Evolutionary conservation across 148 eudicot species (phyloP), one percentile per base, ranked within the genome.

Genomic region (Spergularia bocconei): DNA sequence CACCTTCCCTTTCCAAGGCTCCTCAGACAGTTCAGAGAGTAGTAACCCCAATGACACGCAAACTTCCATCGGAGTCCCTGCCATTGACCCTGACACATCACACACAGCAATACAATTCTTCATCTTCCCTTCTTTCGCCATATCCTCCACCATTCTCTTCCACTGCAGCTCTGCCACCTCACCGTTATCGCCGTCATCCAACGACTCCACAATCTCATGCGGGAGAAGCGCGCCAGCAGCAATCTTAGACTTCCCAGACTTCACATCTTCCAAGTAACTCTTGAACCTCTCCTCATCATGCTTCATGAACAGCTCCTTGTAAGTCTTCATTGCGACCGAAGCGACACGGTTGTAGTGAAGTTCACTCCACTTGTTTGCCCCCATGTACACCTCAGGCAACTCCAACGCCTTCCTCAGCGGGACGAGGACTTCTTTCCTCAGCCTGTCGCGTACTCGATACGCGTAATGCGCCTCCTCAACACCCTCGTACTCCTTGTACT

Each of bases 1-100:
- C 54, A 79, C 78, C 65, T 74, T 79, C 63, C 82, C 82, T 20
- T 79, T 79, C 82, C 82, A 79, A 3, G 81, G 81, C 68, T 59
- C 73, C n/a, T 67, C 77, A 0, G 73, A 39, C 0, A 79, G 2
- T 54, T 79, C 81, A 0, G 81, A 66, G 2, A 79, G 0, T 0
- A 79, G 16, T 6, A 79, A 25, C 2, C 81, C 80, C 0, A 78
- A 21, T 6, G 80, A 64, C 2, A 78, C 72, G 20, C 76, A 78
- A 2, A 72, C 80, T 14, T 78, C 76, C 76, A 78, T 78, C 0
- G 80, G 76, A 5, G 38, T 56, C 70, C 80, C 80, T 0, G 0
- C 0, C 80, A 77, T 77, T 1, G 80, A 77, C 2, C 75, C 70
- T 1, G 80, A 77, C 13, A 77, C 80, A 8, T 77, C 80, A 21